Conservation (phyloP, 257 asterid genomes). For the Scutellaria galericulata region DNA sequence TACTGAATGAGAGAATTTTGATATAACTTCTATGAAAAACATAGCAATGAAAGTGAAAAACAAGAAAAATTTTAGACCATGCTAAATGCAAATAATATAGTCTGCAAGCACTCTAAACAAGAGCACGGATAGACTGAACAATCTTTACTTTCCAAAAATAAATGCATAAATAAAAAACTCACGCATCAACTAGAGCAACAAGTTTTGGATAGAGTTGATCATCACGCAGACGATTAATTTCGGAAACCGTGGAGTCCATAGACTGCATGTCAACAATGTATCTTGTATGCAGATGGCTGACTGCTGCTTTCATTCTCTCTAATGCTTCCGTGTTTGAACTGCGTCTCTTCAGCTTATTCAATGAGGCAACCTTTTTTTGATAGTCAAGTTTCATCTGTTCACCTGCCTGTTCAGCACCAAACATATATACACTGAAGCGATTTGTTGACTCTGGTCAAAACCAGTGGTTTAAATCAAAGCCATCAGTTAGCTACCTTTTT, state of each 20-base stretch:
- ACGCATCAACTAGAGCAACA: conserved; percentile 85
- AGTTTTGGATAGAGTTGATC: conserved; percentile 89
- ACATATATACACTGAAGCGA: neutral
- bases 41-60: neutral
- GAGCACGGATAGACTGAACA: conserved; percentile 8
- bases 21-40: neutral
- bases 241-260: conserved; percentile 97
- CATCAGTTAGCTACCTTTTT: too few species aligned
- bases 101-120: neutral
- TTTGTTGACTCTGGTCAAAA: too few species aligned
- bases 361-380: conserved; percentile 72
- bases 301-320: conserved; percentile 95
- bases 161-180: conserved; percentile 50
- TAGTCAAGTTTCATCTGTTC: conserved; percentile 95
- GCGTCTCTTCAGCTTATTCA: conserved; percentile 86
- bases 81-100: conserved; percentile 2
- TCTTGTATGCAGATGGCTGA: conserved; percentile 96
- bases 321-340: conserved; percentile 72
- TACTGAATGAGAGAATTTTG: neutral
- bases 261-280: conserved; percentile 99
- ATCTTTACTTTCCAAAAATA: conserved; percentile 22
- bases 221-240: conserved; percentile 87
- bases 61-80: neutral
- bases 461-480: too few species aligned
- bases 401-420: conserved; percentile 69